Base-by-base conservation (phyloP, 2,329 filamentous ascomycete genomes). In the Trichoderma cornu-damae region DNA sequence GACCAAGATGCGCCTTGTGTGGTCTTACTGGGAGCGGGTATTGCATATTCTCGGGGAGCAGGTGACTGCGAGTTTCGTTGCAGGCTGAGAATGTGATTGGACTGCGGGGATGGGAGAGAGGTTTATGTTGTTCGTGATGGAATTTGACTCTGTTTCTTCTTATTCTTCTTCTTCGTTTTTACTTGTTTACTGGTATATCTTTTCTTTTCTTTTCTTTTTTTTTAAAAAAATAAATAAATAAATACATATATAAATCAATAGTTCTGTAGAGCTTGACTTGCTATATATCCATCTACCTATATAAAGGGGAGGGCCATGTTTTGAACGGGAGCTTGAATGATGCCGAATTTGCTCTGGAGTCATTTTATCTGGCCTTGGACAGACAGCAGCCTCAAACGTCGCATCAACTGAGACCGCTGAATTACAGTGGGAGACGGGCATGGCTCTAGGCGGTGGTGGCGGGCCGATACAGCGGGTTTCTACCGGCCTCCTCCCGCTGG, bases 381-480 rank as follows among this genome's bases (percentile, higher is more conserved):
- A 11, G 4, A 9, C 16, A 5, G 24, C 4, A 18, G 9, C 24
- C 9, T 7, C n/a, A 16, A 34, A 34, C 16, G 6, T 6, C 16
- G 14, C 2, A 32, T 20, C 48, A 30, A 20, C 35, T 34, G 14
- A 51, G 54, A 44, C 11, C 38, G 42, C 38, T 52, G 32, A 38
- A 24, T 35, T 49, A 47, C 35, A 37, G 56, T 26, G 42, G 42
- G 38, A 26, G 35, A 51, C 54, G 37, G 46, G 28, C 20, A 69
- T 69, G 65, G 50, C 61, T 43, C n/a, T 50, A 50, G 60, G 57
- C 18, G 60, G 35, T 18, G 47, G 32, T 18, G 51, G 49, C 6
- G 46, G 24, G 46, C 59, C 62, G 22, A 37, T 51, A 8, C 28
- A 16, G 44, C 49, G 57, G 8, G 49, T 60, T 18, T 42, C 49